Evolutionary conservation across 2,329 filamentous ascomycete species (phyloP).

Genomic region (Truncatella angustata): DNA sequence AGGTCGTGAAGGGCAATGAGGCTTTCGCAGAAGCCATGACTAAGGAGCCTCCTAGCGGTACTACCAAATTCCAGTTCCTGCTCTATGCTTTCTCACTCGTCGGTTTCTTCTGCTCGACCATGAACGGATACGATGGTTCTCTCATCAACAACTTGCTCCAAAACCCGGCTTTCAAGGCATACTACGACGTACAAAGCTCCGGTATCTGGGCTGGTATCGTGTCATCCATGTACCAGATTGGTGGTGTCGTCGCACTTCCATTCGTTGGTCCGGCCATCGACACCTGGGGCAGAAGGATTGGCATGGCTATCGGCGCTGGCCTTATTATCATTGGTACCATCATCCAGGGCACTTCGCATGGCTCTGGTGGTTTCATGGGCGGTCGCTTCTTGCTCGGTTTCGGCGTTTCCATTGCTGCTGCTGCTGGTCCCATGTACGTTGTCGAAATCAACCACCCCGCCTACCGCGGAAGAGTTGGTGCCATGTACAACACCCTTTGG

Average conservation of each 20-base stretch:
- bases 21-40: slow-evolving; percentile 54
- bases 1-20: slow-evolving; percentile 49
- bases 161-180: slow-evolving; percentile 37
- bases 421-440: slow-evolving; percentile 46
- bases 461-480: slow-evolving; percentile 41
- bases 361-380: slow-evolving; percentile 44
- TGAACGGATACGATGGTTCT: slow-evolving; percentile 53
- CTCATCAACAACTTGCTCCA: slow-evolving; percentile 48
- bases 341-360: slow-evolving; percentile 41
- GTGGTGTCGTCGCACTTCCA: slow-evolving; percentile 42
- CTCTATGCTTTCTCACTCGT: slow-evolving; percentile 44
- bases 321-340: slow-evolving; percentile 44
- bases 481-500: slow-evolving; percentile 44
- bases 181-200: slow-evolving; percentile 38
- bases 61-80: slow-evolving; percentile 35
- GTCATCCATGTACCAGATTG: slow-evolving; percentile 51
- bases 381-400: slow-evolving; percentile 64
- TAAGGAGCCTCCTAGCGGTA: slow-evolving; percentile 47
- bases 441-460: slow-evolving; percentile 46
- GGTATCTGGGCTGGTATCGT: slow-evolving; percentile 49
- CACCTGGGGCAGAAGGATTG: slow-evolving; percentile 43
- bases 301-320: slow-evolving; percentile 44
- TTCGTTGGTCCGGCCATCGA: slow-evolving; percentile 47
- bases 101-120: slow-evolving; percentile 48
- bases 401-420: slow-evolving; percentile 44